These are phyloP conservation scores for Phellopilus nigrolimitatus DNA, from an alignment of 1,284 basidiomycete genomes.

Conservation along the genomic window DNA sequence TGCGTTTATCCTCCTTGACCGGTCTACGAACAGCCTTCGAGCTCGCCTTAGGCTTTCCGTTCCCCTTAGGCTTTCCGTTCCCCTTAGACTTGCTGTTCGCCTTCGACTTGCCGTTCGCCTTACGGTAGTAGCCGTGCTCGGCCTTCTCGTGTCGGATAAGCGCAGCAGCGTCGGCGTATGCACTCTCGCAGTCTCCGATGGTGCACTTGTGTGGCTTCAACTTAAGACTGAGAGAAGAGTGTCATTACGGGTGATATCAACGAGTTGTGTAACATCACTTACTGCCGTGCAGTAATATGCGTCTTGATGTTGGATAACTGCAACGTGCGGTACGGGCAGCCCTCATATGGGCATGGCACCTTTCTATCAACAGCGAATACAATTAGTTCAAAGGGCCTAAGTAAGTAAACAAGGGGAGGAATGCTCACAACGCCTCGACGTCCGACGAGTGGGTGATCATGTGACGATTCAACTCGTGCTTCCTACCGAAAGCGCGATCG, in stretches of 20 bases:
- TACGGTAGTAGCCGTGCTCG: not conserved
- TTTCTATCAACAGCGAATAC: not conserved
- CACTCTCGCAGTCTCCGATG: not conserved
- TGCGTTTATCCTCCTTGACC: too few relatives aligned
- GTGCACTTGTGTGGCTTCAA: constrained; percentile 1
- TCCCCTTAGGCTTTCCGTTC: too few relatives aligned
- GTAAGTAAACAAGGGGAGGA: too few relatives aligned
- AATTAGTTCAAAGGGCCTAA: too few relatives aligned
- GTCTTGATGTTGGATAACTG: constrained; percentile 4
- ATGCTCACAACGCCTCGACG: not conserved
- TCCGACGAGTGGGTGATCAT: not conserved
- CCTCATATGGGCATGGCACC: not conserved
- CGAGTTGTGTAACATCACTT: not conserved
- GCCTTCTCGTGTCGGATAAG: constrained; percentile 1
- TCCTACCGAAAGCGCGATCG: not conserved
- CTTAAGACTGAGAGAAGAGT: not conserved
- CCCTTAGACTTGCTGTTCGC: too few relatives aligned
- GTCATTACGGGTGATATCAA: not conserved
- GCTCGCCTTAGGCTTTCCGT: too few relatives aligned
- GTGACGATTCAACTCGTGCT: not conserved
- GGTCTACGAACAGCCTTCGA: too few relatives aligned
- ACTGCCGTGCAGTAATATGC: constrained; percentile 5
- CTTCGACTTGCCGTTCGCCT: not conserved
- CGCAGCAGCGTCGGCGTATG: not conserved
- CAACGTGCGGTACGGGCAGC: not conserved